phyloP scores from a whole-genome alignment of 2,329 filamentous ascomycete genomes.

The Didymella glomerata region DNA sequence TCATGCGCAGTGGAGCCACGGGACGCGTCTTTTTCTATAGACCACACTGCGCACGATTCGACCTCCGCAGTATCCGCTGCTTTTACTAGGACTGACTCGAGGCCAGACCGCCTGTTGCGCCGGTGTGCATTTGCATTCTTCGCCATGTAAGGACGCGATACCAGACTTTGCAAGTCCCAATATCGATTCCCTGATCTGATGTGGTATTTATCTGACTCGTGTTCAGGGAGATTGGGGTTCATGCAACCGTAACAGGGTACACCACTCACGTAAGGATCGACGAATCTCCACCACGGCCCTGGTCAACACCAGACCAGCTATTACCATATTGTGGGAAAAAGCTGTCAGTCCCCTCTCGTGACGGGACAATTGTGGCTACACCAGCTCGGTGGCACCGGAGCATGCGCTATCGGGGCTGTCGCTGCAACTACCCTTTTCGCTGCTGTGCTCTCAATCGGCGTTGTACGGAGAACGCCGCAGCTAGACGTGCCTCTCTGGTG shows the following conservation, averaged over 20 bases:
- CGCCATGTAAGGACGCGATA: slow-evolving; percentile 7
- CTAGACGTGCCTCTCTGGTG: not conserved
- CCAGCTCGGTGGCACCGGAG: slow-evolving; percentile 3
- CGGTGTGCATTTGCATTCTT: slow-evolving; percentile 9
- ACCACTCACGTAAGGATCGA: slow-evolving; percentile 12
- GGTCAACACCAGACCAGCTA: slow-evolving; percentile 2
- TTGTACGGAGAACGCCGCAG: not conserved
- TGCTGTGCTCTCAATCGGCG: not conserved
- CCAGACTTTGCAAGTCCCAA: not conserved
- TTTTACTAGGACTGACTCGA: slow-evolving; percentile 14
- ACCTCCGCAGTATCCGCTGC: slow-evolving; percentile 9
- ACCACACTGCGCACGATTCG: not conserved
- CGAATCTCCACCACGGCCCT: not conserved
- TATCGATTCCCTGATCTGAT: not conserved
- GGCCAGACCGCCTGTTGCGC: slow-evolving; percentile 4
- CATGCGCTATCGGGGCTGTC: not conserved
- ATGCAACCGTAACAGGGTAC: slow-evolving; percentile 7
- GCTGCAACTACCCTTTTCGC: slow-evolving; percentile 7
- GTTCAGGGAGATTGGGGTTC: slow-evolving; percentile 14
- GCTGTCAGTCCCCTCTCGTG: slow-evolving; percentile 7
- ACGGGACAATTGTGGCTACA: not conserved
- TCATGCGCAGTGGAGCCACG: not conserved
- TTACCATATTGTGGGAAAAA: slow-evolving; percentile 7
- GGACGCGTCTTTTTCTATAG: not conserved
- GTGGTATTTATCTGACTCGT: slow-evolving; percentile 10